Evolutionary conservation across 441 rosid genomes (phyloP), one percentile per base, ranked within the genome.

Genomic region (Oxalis stricta): DNA sequence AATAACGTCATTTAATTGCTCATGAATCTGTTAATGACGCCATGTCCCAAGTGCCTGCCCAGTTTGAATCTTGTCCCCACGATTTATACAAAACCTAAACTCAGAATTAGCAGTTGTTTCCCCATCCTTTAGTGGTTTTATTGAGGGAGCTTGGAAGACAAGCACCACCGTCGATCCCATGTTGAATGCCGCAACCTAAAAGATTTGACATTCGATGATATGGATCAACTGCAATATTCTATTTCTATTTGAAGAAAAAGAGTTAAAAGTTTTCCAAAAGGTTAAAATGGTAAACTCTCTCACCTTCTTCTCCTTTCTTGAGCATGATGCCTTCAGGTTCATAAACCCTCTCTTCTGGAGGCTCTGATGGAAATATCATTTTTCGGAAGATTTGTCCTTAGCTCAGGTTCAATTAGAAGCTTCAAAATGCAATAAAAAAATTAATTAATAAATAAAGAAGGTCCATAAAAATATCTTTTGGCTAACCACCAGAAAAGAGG

Each of bases 151-250:
- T 42, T 89, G 84, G 64, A 89, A 89, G 41, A 89, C 74, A 7
- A 91, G 85, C 40, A 91, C 98, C 12, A 83, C 96, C 0, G 96
- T 83, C 1, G 96, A 91, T 59, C 96, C 94, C 87, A 83, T 71
- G 72, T 85, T 80, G 71, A 91, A 83, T 30, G 69, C 95, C 33
- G 72, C 98, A 17, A 91, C 65, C 96, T 85, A 68, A 37, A 48
- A 60, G 18, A 26, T 42, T 49, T 11, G 51, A 22, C 67, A 48
- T 41, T 49, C 17, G 37, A 17, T 20, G 19, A 28, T 52, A n/a
- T 28, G 4, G 6, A 39, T 45, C 13, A 44, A 18, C 24, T 33
- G 35, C 18, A 13, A 15, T n/a, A n/a, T n/a, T n/a, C n/a, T n/a
- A n/a, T n/a, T n/a, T n/a, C n/a, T n/a, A n/a, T n/a, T n/a, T n/a